Conservation (phyloP, 2,329 filamentous ascomycete genomes). For the Diplodia seriata region DNA sequence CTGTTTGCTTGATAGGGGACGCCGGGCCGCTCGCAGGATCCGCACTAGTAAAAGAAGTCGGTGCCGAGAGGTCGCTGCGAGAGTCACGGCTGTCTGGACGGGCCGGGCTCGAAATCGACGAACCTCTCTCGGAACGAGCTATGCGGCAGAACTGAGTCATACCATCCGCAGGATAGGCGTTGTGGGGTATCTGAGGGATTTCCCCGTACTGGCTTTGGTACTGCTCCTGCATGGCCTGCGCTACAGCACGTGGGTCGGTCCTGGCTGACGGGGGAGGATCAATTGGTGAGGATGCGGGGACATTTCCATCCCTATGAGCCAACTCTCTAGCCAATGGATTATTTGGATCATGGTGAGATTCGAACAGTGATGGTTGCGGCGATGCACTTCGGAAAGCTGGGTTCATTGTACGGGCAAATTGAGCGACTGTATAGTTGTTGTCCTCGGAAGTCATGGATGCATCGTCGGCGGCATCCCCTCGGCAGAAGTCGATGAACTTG, state of each 20-base stretch:
- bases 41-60: conserved; percentile 85
- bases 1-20: conserved; percentile 72
- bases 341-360: conserved; percentile 89
- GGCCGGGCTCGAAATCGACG: conserved; percentile 66
- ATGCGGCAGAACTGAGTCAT: conserved; percentile 97
- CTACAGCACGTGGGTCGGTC: conserved; percentile 45
- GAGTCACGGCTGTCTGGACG: conserved; percentile 86
- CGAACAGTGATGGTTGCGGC: conserved; percentile 89
- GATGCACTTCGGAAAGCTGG: conserved; percentile 95
- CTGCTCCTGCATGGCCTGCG: conserved; percentile 47
- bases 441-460: conserved; percentile 86
- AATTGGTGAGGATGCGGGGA: conserved; percentile 5
- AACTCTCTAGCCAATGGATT: conserved; percentile 74
- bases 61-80: conserved; percentile 87
- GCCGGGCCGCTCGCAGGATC: conserved; percentile 76
- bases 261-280: conserved; percentile 31
- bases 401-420: conserved; percentile 94
- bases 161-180: conserved; percentile 91
- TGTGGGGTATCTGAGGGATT: conserved; percentile 78
- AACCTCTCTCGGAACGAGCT: conserved; percentile 74
- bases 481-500: conserved; percentile 98
- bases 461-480: conserved; percentile 81
- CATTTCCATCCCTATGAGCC: conserved; percentile 55
- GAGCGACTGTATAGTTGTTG: conserved; percentile 89
- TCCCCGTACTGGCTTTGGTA: conserved; percentile 65